Base-by-base conservation (phyloP, 805 yeast genomes). In the Suhomyces pyralidae region DNA sequence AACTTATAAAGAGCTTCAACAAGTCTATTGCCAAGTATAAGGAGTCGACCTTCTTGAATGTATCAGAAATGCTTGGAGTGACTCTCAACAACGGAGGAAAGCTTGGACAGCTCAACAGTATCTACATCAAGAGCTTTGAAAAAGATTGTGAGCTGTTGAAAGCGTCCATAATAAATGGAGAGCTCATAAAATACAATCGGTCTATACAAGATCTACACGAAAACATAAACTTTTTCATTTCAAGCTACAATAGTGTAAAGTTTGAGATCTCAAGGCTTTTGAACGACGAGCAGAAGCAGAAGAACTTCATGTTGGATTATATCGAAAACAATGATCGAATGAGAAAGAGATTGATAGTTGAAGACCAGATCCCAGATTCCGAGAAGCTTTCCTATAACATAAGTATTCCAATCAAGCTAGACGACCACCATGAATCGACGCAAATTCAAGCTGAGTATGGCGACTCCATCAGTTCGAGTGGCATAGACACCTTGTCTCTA, bases 241-340 rank as follows among this genome's bases (percentile, higher is more conserved):
- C 78, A 0, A 67, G 71, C 40, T 86, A 84, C 63, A 76, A 79
- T 50, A 62, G 71, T 7, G 60, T 83, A 50, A 81, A 78, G 50
- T 53, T 71, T 3, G 84, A 78, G 53, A 63, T 74, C 0, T 64
- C 97, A 4, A 60, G 82, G 47, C 59, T 79, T 25, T 52, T 70
- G 8, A 56, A 59, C 0, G 61, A 60, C 1, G 56, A 47, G 12
- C 55, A 54, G 1, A 53, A 58, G 17, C 58, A 58, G 1, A 51
- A 56, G 3, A 61, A 55, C 6, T 85, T 84, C 79, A 65, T 75
- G 2, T 66, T 89, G 8, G 96, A 88, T 62, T 78, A 80, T 28
- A 82, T 85, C 48, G 96, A 90, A 63, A 88, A 89, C 32, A 72
- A 77, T 26, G 83, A 85, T 58, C 70, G 93, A 56, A 85, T 82